Conservation (phyloP, 2,329 filamentous ascomycete genomes). For the Zarea fungicola region DNA sequence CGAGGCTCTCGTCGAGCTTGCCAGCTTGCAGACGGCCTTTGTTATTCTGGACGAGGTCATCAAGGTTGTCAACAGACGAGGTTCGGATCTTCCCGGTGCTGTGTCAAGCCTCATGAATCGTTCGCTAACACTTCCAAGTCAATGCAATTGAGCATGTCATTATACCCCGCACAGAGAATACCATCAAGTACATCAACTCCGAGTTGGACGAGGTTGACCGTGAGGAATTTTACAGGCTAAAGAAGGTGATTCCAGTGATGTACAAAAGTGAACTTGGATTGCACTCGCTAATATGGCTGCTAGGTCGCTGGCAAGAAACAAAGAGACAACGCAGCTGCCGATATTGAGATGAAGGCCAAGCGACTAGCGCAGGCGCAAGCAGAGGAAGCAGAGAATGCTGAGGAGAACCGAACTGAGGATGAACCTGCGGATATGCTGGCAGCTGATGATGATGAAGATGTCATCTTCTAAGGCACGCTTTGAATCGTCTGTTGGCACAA, state of each 20-base stretch:
- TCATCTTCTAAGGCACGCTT: constrained; percentile 64
- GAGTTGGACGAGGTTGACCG: constrained; percentile 95
- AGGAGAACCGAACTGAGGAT: constrained; percentile 34
- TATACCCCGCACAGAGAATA: constrained; percentile 96
- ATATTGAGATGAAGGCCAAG: constrained; percentile 71
- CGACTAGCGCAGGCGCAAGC: constrained; percentile 45
- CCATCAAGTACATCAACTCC: constrained; percentile 99
- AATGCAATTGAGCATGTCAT: constrained; percentile 97
- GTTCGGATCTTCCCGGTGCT: too few species aligned
- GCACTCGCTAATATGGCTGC: constrained; percentile 1
- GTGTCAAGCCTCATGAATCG: too few species aligned
- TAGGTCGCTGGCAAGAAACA: constrained; percentile 77
- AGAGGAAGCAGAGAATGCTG: constrained; percentile 26
- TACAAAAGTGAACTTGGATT: constrained; percentile 5
- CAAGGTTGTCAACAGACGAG: constrained; percentile 96
- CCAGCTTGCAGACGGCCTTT: constrained; percentile 93
- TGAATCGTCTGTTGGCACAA: constrained; percentile 4
- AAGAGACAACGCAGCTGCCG: constrained; percentile 64
- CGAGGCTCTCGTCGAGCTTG: constrained; percentile 90
- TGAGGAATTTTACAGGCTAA: constrained; percentile 96
- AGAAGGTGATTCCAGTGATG: too few species aligned
- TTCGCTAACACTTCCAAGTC: constrained; percentile 46
- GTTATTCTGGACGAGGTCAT: constrained; percentile 98
- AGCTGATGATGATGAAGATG: constrained; percentile 73
- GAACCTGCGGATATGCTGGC: constrained; percentile 62